A percentile compares a stretch with the other conserved stretches of the same genome.
phyloP scores from a whole-genome alignment of 176 grass and related monocot species.

The Paspalum vaginatum region DNA sequence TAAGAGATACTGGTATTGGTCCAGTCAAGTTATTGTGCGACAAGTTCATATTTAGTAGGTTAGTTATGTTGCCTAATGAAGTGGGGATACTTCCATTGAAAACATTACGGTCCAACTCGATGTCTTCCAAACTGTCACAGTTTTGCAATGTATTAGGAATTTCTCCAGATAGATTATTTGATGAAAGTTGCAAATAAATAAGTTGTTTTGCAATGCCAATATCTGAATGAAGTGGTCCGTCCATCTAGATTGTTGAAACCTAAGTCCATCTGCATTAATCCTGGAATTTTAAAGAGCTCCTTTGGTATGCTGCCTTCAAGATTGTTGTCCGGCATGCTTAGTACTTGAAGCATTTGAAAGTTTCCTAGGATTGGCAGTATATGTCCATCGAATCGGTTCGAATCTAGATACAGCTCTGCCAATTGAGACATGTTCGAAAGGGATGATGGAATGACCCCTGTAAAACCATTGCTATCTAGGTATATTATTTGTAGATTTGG shows the following conservation, averaged over 20 bases:
- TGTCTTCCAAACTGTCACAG: neutral
- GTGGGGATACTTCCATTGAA: neutral
- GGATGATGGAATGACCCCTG: too few relatives aligned
- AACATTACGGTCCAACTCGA: neutral
- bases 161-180: neutral
- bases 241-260: neutral
- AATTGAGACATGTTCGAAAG: too few relatives aligned
- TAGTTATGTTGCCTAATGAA: neutral
- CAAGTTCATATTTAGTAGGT: neutral
- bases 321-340: too few relatives aligned
- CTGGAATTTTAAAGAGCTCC: neutral
- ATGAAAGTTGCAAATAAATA: neutral
- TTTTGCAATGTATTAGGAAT: neutral
- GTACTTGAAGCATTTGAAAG: too few relatives aligned
- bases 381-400: too few relatives aligned
- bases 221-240: neutral
- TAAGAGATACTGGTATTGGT: neutral
- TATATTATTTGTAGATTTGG: too few relatives aligned
- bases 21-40: constrained; percentile 9
- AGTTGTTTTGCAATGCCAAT: neutral
- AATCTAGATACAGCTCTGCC: too few relatives aligned
- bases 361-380: too few relatives aligned
- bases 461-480: too few relatives aligned
- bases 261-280: neutral
- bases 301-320: too few relatives aligned